A percentile compares a stretch with the other conserved stretches of the same genome.
These are phyloP conservation scores for Cladorrhinum samala DNA, from an alignment of 495 filamentous ascomycete genomes.

Conservation along the genomic window DNA sequence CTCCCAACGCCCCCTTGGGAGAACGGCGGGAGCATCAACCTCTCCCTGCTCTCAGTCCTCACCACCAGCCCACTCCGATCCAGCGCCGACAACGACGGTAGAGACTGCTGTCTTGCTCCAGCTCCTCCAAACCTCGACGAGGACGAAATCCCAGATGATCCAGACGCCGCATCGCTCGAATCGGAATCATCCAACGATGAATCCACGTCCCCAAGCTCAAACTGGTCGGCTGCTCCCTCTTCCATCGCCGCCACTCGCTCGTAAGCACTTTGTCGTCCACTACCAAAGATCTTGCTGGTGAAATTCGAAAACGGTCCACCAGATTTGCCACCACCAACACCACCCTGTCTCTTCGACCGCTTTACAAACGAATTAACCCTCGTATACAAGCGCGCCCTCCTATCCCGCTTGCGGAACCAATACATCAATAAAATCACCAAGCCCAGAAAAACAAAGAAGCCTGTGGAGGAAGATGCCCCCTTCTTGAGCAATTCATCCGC, in stretches of 20 bases:
- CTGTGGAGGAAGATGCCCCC: conserved; percentile 61
- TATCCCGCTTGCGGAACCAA: conserved; percentile 55
- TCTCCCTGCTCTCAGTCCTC: conserved; percentile 75
- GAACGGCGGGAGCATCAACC: conserved; percentile 41
- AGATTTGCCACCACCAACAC: conserved; percentile 45
- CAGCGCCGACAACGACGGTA: conserved; percentile 48
- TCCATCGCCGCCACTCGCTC: conserved; percentile 69
- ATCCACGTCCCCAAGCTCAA: conserved; percentile 64
- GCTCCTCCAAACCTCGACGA: conserved; percentile 47
- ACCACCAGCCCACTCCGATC: conserved; percentile 69
- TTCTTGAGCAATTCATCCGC: conserved; percentile 64
- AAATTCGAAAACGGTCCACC: conserved; percentile 50
- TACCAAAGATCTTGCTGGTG: conserved; percentile 54
- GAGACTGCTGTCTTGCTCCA: neutral
- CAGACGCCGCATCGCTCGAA: conserved; percentile 38
- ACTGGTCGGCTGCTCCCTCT: conserved; percentile 59
- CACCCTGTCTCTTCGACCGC: conserved; percentile 46
- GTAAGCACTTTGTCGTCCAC: conserved; percentile 47
- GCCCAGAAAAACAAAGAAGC: conserved; percentile 64
- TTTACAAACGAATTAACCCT: conserved; percentile 50
- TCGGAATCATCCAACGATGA: conserved; percentile 52
- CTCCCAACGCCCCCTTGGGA: conserved; percentile 37
- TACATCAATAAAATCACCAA: conserved; percentile 60
- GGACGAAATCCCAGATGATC: conserved; percentile 48
- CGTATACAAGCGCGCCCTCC: conserved; percentile 59